A percentile compares a stretch with the other conserved stretches of the same genome.
phyloP scores from a whole-genome alignment of 2,329 filamentous ascomycete genomes.

The Xylariaceae sp. region DNA sequence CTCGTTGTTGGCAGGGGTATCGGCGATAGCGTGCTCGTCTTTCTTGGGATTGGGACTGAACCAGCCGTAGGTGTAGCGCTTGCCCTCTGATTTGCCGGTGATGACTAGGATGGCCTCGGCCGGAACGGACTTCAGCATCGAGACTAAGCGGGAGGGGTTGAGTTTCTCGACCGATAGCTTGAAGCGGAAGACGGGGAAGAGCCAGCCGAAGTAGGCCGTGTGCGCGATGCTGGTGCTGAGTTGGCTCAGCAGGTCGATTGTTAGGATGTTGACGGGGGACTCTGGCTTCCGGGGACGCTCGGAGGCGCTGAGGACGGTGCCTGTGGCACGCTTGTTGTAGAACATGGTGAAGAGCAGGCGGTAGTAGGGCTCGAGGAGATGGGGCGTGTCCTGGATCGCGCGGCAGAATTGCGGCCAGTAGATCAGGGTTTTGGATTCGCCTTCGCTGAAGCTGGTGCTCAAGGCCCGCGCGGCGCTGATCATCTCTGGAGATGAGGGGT shows the following conservation, averaged over 20 bases:
- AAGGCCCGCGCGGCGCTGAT: neutral
- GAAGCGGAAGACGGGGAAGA: neutral
- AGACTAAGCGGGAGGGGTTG: neutral
- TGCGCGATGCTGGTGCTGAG: neutral
- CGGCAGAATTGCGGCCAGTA: neutral
- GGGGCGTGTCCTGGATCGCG: neutral
- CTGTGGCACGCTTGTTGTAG: neutral
- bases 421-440: neutral
- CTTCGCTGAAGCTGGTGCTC: conserved; percentile 1
- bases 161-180: neutral
- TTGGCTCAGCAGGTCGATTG: neutral
- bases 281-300: neutral
- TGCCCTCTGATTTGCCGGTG: neutral
- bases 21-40: neutral
- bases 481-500: neutral
- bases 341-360: neutral
- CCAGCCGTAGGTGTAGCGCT: neutral
- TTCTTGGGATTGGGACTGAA: neutral
- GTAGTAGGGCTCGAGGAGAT: neutral
- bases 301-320: conserved; percentile 1
- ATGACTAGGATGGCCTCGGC: conserved; percentile 1
- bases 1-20: neutral
- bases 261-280: neutral
- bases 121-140: neutral
- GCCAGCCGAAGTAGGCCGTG: conserved; percentile 2